A percentile compares a stretch with the other conserved stretches of the same genome.
These are phyloP conservation scores for Apiotrichum domesticum DNA, from an alignment of 1,284 basidiomycete species.

Conservation along the genomic window DNA sequence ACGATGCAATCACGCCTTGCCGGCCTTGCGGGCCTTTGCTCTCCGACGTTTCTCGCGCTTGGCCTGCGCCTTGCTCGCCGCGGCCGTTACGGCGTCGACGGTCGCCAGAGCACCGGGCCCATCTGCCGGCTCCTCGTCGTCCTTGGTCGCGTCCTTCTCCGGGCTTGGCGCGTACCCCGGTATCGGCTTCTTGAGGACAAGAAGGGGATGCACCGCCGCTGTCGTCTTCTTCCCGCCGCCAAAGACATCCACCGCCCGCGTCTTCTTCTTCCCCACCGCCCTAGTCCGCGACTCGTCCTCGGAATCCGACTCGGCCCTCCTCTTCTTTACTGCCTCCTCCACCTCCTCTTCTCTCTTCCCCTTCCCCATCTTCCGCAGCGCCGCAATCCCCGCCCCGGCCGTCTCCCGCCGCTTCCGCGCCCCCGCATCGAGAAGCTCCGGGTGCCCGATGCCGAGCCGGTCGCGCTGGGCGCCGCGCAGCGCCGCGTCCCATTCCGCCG, in stretches of 20 bases:
- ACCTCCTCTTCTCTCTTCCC: slow-evolving; percentile 2
- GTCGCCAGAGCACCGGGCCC: slow-evolving; percentile 3
- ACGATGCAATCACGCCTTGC: neutral
- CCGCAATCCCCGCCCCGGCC: slow-evolving; percentile 10
- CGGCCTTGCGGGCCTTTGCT: slow-evolving; percentile 17
- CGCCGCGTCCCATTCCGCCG: slow-evolving; percentile 13
- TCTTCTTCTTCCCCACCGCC: slow-evolving; percentile 27
- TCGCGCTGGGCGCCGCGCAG: slow-evolving; percentile 13
- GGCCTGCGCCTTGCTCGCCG: slow-evolving; percentile 18
- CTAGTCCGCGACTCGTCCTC: slow-evolving; percentile 10
- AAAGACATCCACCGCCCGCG: slow-evolving; percentile 22
- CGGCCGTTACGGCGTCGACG: neutral
- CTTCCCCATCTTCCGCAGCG: slow-evolving; percentile 4
- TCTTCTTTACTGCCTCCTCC: slow-evolving; percentile 11
- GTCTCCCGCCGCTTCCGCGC: slow-evolving; percentile 1
- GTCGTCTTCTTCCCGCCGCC: slow-evolving; percentile 22
- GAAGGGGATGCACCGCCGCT: slow-evolving; percentile 7
- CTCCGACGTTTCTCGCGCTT: slow-evolving; percentile 18
- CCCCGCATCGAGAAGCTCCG: slow-evolving; percentile 16
- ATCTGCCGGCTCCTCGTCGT: slow-evolving; percentile 1
- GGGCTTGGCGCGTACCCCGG: slow-evolving; percentile 10
- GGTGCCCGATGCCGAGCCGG: slow-evolving; percentile 36
- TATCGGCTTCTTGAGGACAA: slow-evolving; percentile 12
- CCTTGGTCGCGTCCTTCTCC: too few relatives aligned
- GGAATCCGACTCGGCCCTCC: neutral